Percentiles rank a stretch among this genome's conserved stretches.
Evolutionary conservation across 1,284 basidiomycete species (phyloP).

Genomic region (Athelia sp.): DNA sequence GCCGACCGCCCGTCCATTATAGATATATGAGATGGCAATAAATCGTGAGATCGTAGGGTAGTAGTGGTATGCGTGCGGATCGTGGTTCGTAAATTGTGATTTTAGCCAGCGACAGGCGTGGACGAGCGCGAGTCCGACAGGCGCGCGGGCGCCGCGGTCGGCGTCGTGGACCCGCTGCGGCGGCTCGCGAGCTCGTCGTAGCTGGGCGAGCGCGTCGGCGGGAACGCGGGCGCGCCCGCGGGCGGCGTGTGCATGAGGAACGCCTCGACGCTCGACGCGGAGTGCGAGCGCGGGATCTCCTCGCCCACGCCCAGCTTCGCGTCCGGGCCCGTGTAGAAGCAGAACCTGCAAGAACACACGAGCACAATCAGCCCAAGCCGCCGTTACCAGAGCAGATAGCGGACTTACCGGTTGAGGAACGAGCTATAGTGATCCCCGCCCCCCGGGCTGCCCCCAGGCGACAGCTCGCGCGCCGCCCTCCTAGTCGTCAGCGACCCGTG

Average conservation of each 20-base stretch:
- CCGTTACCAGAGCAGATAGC: slow-evolving; percentile 1
- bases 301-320: slow-evolving; percentile 24
- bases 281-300: slow-evolving; percentile 44
- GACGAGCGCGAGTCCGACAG: not conserved
- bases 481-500: not conserved
- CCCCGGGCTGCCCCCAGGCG: slow-evolving; percentile 6
- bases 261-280: slow-evolving; percentile 50
- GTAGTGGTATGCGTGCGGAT: too few species aligned
- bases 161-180: slow-evolving; percentile 20
- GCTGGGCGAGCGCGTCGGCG: slow-evolving; percentile 25
- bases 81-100: too few species aligned
- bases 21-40: too few species aligned
- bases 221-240: slow-evolving; percentile 17
- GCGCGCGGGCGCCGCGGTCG: slow-evolving; percentile 15
- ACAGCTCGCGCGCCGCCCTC: not conserved
- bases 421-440: slow-evolving; percentile 45
- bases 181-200: slow-evolving; percentile 24
- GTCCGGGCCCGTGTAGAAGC: slow-evolving; percentile 65
- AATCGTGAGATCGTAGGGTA: not conserved
- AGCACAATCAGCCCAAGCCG: slow-evolving; percentile 9
- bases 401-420: slow-evolving; percentile 58
- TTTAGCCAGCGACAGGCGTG: slow-evolving; percentile 2
- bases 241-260: slow-evolving; percentile 22
- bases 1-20: too few species aligned
- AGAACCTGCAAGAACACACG: slow-evolving; percentile 52